Conservation (phyloP, 1,284 basidiomycete genomes). For the Schizophyllum amplum region DNA sequence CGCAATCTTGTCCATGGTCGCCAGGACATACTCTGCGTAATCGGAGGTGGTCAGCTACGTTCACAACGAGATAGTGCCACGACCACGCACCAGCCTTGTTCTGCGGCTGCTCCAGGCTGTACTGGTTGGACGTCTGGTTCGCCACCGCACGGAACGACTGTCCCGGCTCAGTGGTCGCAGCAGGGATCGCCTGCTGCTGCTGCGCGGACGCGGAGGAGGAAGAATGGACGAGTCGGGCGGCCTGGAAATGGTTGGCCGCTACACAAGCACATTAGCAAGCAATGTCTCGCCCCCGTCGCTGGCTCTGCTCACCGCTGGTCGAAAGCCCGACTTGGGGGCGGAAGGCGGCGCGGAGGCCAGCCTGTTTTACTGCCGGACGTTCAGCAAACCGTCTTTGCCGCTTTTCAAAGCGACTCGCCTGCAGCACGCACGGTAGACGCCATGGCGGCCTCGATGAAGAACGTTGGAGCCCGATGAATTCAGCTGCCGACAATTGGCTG, state of each 20-base stretch:
- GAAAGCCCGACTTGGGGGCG: conserved; percentile 35
- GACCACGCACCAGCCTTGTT: conserved; percentile 76
- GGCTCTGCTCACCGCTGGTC: conserved; percentile 27
- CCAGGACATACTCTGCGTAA: conserved; percentile 85
- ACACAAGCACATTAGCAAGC: conserved; percentile 1
- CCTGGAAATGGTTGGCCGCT: conserved; percentile 41
- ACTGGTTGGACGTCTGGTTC: conserved; percentile 74
- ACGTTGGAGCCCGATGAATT: conserved; percentile 4
- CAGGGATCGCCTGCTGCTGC: no score
- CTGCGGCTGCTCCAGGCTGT: conserved; percentile 79
- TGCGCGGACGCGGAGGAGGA: no score
- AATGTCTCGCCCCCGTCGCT: no score
- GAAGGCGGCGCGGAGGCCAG: conserved; percentile 37
- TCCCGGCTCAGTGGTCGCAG: neutral
- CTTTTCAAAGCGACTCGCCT: conserved; percentile 24
- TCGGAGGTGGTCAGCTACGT: conserved; percentile 1
- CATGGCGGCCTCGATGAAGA: conserved; percentile 26
- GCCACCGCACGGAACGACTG: conserved; percentile 33
- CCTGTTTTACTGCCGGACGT: conserved; percentile 28
- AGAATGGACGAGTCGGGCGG: no score
- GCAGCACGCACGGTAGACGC: conserved; percentile 42
- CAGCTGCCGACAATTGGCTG: conserved; percentile 17
- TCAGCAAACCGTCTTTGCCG: conserved; percentile 2
- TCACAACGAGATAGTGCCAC: neutral
- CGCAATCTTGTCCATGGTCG: conserved; percentile 92